Base-by-base conservation (phyloP, 2,329 filamentous ascomycete species). In the Cryphonectria japonica region DNA sequence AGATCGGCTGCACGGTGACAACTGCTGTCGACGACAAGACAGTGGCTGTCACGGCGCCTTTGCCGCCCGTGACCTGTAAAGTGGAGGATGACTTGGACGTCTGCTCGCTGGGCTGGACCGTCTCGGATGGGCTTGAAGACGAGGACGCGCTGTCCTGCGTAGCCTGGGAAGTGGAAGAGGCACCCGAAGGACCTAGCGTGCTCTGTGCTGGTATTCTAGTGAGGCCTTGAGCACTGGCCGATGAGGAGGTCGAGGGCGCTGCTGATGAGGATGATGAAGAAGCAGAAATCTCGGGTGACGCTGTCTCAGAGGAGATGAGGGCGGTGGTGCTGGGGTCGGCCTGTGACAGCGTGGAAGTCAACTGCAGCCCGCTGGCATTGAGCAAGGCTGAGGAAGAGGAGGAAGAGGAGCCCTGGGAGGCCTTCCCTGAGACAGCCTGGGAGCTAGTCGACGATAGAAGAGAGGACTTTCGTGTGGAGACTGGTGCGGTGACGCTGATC, bases 1-100 rank as follows among this genome's bases (percentile, higher is more conserved):
- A 61, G 39, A 34, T 59, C 2, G 65, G 34, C 14, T 67, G 65
- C 7, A 67, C 65, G 1, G 52, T 67, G 37, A 59, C 52, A 9
- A 60, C 41, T 13, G 54, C 34, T 43, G 66, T 67, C 11, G 66
- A 67, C n/a, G 66, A 67, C 34, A 54, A 54, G 13, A 67, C 66
- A 1, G 66, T 67, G n/a, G 54, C 66, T 3, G 66, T 67, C 16
- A 67, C 54, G 29, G 26, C 39, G 39, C 52, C 46, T 19, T 41
- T 26, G 52, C 60, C 37, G 5, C 19, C 57, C 19, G 16, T 11
- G 34, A 22, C 67, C 46, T 61, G 11, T 34, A 13, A 19, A 34
- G 19, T 43, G 13, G 65, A 59, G n/a, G 65, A 59, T 19, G 34
- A 32, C 22, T 57, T 39, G 13, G 19, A 29, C 3, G 59, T 61